Conservation (phyloP, 1,139 yeast genomes). For the Meyerozyma guilliermondii region DNA sequence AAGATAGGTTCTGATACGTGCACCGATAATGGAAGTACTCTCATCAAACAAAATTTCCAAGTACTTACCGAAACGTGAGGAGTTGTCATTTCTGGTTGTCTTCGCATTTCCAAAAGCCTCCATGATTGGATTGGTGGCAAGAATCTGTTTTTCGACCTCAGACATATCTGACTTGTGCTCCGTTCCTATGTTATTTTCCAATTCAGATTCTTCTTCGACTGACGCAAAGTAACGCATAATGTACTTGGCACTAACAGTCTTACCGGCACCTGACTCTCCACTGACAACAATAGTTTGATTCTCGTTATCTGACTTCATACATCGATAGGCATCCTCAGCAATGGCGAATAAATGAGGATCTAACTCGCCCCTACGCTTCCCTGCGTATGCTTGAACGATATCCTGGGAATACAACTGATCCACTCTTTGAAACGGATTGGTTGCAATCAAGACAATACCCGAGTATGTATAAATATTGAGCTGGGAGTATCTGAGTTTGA, state of each 20-base stretch:
- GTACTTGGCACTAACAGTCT: constrained; percentile 94
- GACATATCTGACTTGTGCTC: constrained; percentile 69
- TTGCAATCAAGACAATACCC: constrained; percentile 94
- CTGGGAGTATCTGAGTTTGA: constrained; percentile 82
- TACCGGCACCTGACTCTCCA: constrained; percentile 99
- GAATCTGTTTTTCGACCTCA: constrained; percentile 86
- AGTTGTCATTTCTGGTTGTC: constrained; percentile 94
- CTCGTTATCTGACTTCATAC: constrained; percentile 78
- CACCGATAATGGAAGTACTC: constrained; percentile 80
- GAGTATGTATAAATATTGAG: constrained; percentile 91
- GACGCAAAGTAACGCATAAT: constrained; percentile 97
- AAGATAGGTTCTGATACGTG: constrained; percentile 86
- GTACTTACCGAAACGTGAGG: constrained; percentile 95
- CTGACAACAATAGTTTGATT: constrained; percentile 96
- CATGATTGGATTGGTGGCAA: constrained; percentile 97
- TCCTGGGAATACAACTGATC: constrained; percentile 90
- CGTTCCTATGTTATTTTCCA: constrained; percentile 29
- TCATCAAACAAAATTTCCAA: constrained; percentile 82
- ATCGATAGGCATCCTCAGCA: constrained; percentile 96
- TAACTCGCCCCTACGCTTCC: constrained; percentile 85
- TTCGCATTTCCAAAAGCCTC: constrained; percentile 99
- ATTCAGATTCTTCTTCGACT: constrained; percentile 62
- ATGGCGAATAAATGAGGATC: constrained; percentile 97
- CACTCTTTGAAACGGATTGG: constrained; percentile 90
- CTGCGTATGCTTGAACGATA: constrained; percentile 90